Percentiles rank a stretch among this genome's conserved stretches.
These are phyloP conservation scores for Lipomyces kockii DNA, from an alignment of 805 yeast genomes.

Conservation along the genomic window DNA sequence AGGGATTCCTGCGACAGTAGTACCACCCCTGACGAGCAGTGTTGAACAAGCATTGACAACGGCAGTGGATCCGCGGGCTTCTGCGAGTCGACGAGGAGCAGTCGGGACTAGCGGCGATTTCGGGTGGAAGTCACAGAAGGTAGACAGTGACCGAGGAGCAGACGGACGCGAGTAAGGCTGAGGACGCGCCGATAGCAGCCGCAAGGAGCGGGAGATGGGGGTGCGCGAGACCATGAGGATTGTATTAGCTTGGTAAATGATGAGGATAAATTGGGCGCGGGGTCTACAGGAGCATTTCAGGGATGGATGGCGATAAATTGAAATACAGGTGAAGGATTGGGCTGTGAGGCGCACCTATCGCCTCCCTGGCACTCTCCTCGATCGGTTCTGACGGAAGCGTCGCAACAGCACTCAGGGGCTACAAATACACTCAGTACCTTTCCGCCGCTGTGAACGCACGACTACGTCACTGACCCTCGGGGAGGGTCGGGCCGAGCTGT, in stretches of 20 bases:
- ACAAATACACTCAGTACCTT: no score
- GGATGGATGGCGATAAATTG: background rate
- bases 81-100: background rate
- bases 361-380: no score
- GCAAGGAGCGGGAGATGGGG: background rate
- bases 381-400: no score
- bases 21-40: background rate
- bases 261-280: background rate
- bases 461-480: no score
- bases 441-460: no score
- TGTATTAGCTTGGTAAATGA: background rate
- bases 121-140: background rate
- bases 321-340: background rate
- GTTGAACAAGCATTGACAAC: background rate
- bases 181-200: background rate
- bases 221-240: background rate
- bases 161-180: background rate
- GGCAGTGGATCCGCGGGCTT: background rate
- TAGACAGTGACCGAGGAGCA: background rate
- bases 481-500: no score
- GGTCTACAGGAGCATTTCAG: background rate
- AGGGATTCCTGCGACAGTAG: conserved; percentile 8
- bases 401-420: no score
- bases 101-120: background rate
- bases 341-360: no score